Evolutionary conservation across 768 basidiomycete genomes (phyloP).

Genomic region (Dioszegia aurantiaca): DNA sequence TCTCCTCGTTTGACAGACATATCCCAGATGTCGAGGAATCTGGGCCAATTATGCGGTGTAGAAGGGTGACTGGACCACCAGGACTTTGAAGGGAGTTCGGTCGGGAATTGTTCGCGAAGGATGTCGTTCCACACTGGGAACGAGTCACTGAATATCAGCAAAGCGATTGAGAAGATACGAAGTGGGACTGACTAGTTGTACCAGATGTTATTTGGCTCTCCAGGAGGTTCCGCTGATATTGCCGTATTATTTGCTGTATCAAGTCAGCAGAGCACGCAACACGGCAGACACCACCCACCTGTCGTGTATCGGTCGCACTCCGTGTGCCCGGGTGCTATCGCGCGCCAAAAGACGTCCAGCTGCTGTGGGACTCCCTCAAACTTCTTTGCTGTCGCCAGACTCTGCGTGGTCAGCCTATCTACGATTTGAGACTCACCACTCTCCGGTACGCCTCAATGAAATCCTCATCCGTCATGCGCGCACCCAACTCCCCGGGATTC

Average conservation of each 20-base stretch:
- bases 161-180: background rate
- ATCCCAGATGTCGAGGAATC: background rate
- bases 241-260: background rate
- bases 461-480: background rate
- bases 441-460: background rate
- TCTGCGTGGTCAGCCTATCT: background rate
- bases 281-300: background rate
- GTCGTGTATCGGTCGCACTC: background rate
- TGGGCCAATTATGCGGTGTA: background rate
- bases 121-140: background rate
- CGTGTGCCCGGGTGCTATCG: background rate
- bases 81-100: background rate
- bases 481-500: background rate
- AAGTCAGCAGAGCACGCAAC: background rate
- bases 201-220: background rate
- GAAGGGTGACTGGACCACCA: background rate
- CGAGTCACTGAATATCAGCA: background rate
- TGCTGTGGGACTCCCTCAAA: background rate
- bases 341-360: conserved; percentile 1
- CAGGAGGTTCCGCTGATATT: background rate
- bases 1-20: conserved; percentile 1
- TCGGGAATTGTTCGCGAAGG: background rate
- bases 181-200: conserved; percentile 2
- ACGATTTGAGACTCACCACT: background rate
- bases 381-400: background rate